Conservation (phyloP, 2,329 filamentous ascomycete genomes). For the Didymella glomerata region DNA sequence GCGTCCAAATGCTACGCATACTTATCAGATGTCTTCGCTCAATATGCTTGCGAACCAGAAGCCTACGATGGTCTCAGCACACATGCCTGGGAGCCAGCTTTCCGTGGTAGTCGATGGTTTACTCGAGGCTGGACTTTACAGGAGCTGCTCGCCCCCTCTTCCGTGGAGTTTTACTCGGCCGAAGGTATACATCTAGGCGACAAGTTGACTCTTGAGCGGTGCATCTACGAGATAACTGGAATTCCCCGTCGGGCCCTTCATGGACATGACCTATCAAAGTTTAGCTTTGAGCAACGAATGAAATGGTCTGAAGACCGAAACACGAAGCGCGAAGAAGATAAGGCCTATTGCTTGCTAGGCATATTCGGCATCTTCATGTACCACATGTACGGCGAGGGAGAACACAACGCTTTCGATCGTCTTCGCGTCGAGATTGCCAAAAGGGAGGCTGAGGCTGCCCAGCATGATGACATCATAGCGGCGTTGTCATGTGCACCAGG, state of each 20-base stretch:
- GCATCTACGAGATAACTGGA: constrained; percentile 16
- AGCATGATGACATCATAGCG: too few species aligned
- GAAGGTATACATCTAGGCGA: constrained; percentile 18
- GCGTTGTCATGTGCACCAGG: too few species aligned
- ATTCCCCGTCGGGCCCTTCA: constrained; percentile 18
- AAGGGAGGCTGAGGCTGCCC: too few species aligned
- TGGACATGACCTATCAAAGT: constrained; percentile 4
- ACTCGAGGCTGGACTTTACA: constrained; percentile 21
- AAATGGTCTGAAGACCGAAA: too few species aligned
- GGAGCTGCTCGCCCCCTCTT: constrained; percentile 27
- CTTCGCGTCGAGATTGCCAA: too few species aligned
- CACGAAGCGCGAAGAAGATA: constrained; percentile 28
- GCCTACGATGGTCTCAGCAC: neutral
- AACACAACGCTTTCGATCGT: too few species aligned
- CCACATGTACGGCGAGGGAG: constrained; percentile 37
- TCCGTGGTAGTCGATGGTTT: constrained; percentile 14
- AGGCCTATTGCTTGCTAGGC: constrained; percentile 24
- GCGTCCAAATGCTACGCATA: neutral
- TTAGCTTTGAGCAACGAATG: too few species aligned
- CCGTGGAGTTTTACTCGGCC: constrained; percentile 27
- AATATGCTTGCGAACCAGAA: too few species aligned
- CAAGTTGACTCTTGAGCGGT: constrained; percentile 11
- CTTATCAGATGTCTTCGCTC: neutral
- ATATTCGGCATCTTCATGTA: constrained; percentile 25
- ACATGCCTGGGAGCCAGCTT: neutral